Base-by-base conservation (phyloP, 495 filamentous ascomycete genomes). In the Thermothielavioides terrestris region DNA sequence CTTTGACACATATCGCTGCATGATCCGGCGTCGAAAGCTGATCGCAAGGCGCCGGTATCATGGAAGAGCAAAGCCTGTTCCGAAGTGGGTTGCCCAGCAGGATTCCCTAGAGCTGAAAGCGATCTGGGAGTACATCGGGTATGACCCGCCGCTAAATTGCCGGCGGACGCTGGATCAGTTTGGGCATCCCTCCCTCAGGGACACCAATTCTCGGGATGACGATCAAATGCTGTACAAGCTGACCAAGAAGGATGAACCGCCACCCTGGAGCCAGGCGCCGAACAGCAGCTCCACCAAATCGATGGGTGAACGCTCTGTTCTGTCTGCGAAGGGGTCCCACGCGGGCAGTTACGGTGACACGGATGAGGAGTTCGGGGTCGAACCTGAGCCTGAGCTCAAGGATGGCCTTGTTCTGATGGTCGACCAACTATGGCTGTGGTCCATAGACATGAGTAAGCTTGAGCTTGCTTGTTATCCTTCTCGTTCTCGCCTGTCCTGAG, bases 161-260 rank as follows among this genome's bases (percentile, higher is more conserved):
- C 74, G 82, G 9, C 69, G 82, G 26, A 85, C 82, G 1, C 53
- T 86, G 8, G 82, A 86, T 47, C 81, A 85, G 56, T 85, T 75
- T 45, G 80, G 81, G 0, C 83, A 85, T 51, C 81, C 79, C 0
- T 77, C 78, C 37, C 68, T 85, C 0, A 66, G 73, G 15, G 81
- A 83, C 17, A 83, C 82, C 0, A 64, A 77, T 22, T 75, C 78
- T 0, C 69, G 81, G 22, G 82, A 86, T 35, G 78, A 81, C 38
- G 82, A 86, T 30, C 82, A 86, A 58, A 83, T 86, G 76, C 63
- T 85, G 4, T 86, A 82, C 66, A 85, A 85, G 50, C 71, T 81
- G 1, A 86, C 82, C 1, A 79, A 77, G 53, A 51, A 61, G 27
- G 60, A 58, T 4, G 39, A 42, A 22, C 38, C 32, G 7, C 17